These are phyloP conservation scores for Arabidopsis arenosa DNA, from an alignment of 345 rosid genomes.

Conservation along the genomic window DNA sequence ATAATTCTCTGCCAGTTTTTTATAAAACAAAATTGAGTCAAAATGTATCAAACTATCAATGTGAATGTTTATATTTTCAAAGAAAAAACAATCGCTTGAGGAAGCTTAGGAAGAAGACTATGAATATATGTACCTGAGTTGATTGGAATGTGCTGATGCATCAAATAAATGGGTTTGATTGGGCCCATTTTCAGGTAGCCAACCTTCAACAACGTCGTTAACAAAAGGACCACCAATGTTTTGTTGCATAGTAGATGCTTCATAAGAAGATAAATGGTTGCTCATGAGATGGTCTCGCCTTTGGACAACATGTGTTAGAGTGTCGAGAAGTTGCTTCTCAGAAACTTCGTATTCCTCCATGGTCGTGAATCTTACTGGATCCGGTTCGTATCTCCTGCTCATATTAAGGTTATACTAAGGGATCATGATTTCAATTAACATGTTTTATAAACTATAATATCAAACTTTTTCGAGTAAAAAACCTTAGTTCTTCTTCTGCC, in stretches of 20 bases:
- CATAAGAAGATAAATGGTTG: conserved; percentile 54
- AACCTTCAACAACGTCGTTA: conserved; percentile 55
- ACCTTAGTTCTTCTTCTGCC: conserved; percentile 76
- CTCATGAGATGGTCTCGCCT: conserved; percentile 64
- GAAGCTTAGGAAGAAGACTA: background rate
- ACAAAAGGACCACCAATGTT: conserved; percentile 51
- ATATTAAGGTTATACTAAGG: background rate
- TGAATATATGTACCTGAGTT: conserved; percentile 39
- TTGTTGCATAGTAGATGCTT: conserved; percentile 56
- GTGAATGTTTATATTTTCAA: background rate
- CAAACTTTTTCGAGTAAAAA: background rate
- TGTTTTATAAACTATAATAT: background rate
- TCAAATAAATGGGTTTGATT: conserved; percentile 56
- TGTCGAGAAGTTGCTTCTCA: conserved; percentile 71
- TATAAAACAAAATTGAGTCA: background rate
- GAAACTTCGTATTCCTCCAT: conserved; percentile 63
- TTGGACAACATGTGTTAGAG: conserved; percentile 55
- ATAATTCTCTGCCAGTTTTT: conserved; percentile 40
- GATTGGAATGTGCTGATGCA: conserved; percentile 53
- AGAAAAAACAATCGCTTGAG: background rate
- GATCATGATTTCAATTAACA: background rate
- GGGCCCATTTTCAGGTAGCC: conserved; percentile 61
- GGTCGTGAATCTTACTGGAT: conserved; percentile 54
- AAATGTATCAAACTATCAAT: background rate
- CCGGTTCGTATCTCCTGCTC: conserved; percentile 71